These are phyloP conservation scores for Coniochaeta sp. DNA, from an alignment of 2,329 filamentous ascomycete genomes.

Conservation along the genomic window DNA sequence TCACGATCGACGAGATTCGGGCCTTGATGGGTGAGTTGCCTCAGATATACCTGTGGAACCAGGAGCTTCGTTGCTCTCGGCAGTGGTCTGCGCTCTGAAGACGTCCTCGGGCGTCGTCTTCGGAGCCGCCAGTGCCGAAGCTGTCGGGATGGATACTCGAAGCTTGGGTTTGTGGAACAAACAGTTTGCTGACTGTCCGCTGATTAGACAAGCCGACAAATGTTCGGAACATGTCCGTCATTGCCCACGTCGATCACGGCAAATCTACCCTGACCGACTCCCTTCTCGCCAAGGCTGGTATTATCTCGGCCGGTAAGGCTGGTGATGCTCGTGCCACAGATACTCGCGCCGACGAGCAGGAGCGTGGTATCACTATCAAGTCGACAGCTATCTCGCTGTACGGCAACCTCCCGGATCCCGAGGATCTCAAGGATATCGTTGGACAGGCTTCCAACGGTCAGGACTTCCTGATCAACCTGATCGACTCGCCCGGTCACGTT, in stretches of 20 bases:
- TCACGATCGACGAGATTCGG: constrained; percentile 95
- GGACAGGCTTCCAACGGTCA: constrained; percentile 76
- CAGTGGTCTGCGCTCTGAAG: not conserved
- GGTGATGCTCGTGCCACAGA: constrained; percentile 95
- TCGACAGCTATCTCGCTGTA: constrained; percentile 99
- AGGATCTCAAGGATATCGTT: constrained; percentile 92
- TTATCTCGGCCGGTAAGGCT: constrained; percentile 96
- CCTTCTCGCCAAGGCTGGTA: constrained; percentile 97
- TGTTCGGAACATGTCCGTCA: constrained; percentile 95
- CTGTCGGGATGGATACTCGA: not conserved
- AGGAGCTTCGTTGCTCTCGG: not conserved
- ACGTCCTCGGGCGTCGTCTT: not conserved
- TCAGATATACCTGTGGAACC: not conserved
- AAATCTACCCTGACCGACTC: constrained; percentile 99
- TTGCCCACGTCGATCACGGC: constrained; percentile 99
- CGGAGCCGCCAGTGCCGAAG: not conserved
- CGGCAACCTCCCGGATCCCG: constrained; percentile 69
- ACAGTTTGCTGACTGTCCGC: not conserved
- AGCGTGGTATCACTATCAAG: constrained; percentile 99
- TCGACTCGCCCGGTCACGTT: constrained; percentile 99
- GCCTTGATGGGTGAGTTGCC: constrained; percentile 54
- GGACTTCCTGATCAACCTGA: constrained; percentile 99
- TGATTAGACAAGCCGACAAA: constrained; percentile 75
- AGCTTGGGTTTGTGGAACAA: not conserved
- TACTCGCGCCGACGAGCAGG: constrained; percentile 95